Base-by-base conservation (phyloP, 441 rosid species). In the Erodium texanum region DNA sequence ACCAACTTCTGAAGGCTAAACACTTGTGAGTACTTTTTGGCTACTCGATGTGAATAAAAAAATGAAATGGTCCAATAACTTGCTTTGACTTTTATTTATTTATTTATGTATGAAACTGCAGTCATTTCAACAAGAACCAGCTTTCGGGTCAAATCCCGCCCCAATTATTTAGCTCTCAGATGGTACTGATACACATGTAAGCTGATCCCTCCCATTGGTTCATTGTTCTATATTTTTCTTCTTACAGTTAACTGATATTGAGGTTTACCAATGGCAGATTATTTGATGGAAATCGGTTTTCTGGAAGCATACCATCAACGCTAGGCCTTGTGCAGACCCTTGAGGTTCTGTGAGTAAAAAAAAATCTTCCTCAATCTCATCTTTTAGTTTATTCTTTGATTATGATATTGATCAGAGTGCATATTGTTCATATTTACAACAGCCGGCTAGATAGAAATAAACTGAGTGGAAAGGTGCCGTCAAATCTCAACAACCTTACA, bases 51-150 rank as follows among this genome's bases (percentile, higher is more conserved):
- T 59, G 63, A 20, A 10, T 10, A 63, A 15, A 63, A 15, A 10
- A 23, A 64, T 66, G 19, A 68, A 64, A 29, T 24, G 15, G 29
- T 64, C 11, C 34, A 20, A 36, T 70, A 66, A 27, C 65, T 22
- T 12, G 14, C 3, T 24, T 59, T 66, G 8, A 29, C 11, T 0
- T 56, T 73, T 50, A n/a, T n/a, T n/a, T n/a, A n/a, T n/a, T n/a
- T n/a, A n/a, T n/a, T n/a, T n/a, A n/a, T n/a, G 58, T 72, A 7
- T 69, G 24, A 58, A 61, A 9, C 71, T 80, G 80, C 85, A 94
- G 97, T 77, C 99, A 89, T 83, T 89, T 94, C 83, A 89, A 91
- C 70, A 91, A 94, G 82, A 94, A 94, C 77, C 82, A 89, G 79
- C 97, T 91, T 79, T 88, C 97, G 7, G 97, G 99, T 68, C n/a